phyloP scores from a whole-genome alignment of 345 rosid genomes.

The Citrus medica region DNA sequence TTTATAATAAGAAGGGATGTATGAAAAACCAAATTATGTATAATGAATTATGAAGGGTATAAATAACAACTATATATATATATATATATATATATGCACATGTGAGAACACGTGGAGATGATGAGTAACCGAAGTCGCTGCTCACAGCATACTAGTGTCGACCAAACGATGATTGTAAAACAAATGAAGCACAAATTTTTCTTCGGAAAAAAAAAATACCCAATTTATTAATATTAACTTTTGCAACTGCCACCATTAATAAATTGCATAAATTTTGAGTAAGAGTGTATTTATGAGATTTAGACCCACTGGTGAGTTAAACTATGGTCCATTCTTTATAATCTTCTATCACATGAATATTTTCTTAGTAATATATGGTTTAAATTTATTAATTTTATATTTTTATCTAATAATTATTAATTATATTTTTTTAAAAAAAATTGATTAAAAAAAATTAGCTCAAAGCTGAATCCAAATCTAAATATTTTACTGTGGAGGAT shows the following conservation, averaged over 20 bases:
- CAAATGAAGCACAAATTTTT: neutral
- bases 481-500: too few species aligned
- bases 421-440: too few species aligned
- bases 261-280: neutral
- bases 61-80: too few species aligned
- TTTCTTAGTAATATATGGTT: too few species aligned
- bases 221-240: neutral
- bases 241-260: neutral
- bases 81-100: too few species aligned
- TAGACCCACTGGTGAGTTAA: too few species aligned
- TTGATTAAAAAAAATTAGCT: too few species aligned
- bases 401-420: too few species aligned
- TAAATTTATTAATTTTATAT: too few species aligned
- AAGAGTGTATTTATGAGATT: neutral
- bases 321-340: too few species aligned
- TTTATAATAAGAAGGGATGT: neutral
- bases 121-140: neutral
- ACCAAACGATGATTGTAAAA: neutral
- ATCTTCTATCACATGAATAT: too few species aligned
- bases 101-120: neutral
- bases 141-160: neutral
- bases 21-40: neutral
- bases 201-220: neutral
- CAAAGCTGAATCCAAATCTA: too few species aligned
- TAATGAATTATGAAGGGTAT: neutral